Conservation (phyloP, 352 stramenopile genomes). For the Globisporangium recalcitrans region DNA sequence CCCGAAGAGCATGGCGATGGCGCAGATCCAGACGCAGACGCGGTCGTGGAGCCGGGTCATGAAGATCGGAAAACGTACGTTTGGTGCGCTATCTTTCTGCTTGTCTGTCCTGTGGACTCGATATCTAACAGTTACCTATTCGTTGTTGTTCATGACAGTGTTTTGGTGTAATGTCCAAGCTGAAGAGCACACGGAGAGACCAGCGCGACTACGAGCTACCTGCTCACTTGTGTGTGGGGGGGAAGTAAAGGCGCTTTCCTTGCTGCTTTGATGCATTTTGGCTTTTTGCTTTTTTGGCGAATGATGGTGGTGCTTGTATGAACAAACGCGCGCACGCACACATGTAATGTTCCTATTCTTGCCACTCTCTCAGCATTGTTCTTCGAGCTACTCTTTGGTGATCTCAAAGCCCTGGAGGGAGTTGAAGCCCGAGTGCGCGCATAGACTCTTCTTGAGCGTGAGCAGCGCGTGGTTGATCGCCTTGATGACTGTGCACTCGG, state of each 20-base stretch:
- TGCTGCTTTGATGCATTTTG: neutral
- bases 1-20: neutral
- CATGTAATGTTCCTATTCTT: neutral
- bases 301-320: neutral
- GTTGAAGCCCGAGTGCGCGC: slow-evolving; percentile 15
- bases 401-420: slow-evolving; percentile 12
- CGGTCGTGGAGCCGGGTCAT: neutral
- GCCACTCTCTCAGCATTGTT: neutral
- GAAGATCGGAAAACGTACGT: slow-evolving; percentile 17
- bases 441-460: slow-evolving; percentile 15
- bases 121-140: neutral
- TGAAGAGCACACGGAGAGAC: neutral
- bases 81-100: neutral
- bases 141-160: neutral
- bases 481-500: slow-evolving; percentile 26
- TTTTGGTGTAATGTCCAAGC: neutral
- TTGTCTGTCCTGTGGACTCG: neutral
- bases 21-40: neutral
- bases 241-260: neutral
- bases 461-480: slow-evolving; percentile 22
- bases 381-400: neutral
- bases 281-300: neutral
- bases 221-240: no score
- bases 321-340: neutral
- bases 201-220: neutral